A percentile compares a stretch with the other conserved stretches of the same genome.
Conservation (phyloP, 129 eudicot species). For the Tanacetum coccineum region DNA sequence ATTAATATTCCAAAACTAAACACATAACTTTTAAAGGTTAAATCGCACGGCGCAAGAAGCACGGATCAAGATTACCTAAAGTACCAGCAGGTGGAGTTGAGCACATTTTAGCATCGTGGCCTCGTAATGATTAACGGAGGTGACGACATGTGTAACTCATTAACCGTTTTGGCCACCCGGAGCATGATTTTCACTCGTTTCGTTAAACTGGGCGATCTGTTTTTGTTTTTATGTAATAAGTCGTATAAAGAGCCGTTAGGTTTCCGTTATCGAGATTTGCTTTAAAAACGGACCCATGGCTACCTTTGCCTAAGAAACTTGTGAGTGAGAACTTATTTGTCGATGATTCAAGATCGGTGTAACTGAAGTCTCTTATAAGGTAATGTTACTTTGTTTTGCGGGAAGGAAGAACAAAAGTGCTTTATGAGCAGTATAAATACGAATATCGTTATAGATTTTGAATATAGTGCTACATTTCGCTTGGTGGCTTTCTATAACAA, state of each 20-base stretch:
- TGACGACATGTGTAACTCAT: slow-evolving; percentile 43
- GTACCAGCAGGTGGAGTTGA: slow-evolving; percentile 96
- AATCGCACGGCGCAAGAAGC: slow-evolving; percentile 81
- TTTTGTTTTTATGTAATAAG: slow-evolving; percentile 34
- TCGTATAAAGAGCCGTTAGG: slow-evolving; percentile 70
- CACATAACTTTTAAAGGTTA: slow-evolving; percentile 71
- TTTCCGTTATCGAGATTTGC: slow-evolving; percentile 39
- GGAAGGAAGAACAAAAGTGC: too few relatives aligned
- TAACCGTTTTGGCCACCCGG: slow-evolving; percentile 71
- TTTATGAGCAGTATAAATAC: too few relatives aligned
- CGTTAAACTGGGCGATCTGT: slow-evolving; percentile 51
- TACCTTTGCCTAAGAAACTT: too few relatives aligned
- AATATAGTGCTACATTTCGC: too few relatives aligned
- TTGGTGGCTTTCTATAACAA: too few relatives aligned
- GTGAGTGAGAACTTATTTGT: too few relatives aligned
- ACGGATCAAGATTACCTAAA: slow-evolving; percentile 82
- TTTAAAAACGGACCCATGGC: slow-evolving; percentile 65
- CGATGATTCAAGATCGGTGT: too few relatives aligned
- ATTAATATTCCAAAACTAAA: slow-evolving; percentile 77
- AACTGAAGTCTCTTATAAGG: too few relatives aligned
- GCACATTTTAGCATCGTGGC: slow-evolving; percentile 57
- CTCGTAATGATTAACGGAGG: slow-evolving; percentile 90
- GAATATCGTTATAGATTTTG: too few relatives aligned
- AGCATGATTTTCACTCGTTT: slow-evolving; percentile 54
- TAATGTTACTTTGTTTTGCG: too few relatives aligned